Percentiles rank a stretch among this genome's conserved stretches.
These are phyloP conservation scores for Hymenoscyphus fructigenus DNA, from an alignment of 2,329 filamentous ascomycete genomes.

Conservation along the genomic window DNA sequence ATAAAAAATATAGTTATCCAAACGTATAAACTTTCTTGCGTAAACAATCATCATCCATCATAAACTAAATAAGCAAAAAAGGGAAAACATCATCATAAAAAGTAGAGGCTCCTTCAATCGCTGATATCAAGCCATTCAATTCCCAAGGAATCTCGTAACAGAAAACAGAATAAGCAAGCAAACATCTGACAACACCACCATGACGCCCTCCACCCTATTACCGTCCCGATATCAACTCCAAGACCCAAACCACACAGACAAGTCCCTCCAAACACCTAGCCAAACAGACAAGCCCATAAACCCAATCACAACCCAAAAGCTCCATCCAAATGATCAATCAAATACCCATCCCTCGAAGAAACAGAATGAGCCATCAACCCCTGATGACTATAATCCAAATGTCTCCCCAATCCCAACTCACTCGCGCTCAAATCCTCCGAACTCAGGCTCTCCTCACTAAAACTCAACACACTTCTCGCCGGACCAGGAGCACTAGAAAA, in stretches of 20 bases:
- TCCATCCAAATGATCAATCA: constrained; percentile 40
- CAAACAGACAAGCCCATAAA: not conserved
- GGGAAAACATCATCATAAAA: too few species aligned
- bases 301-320: constrained; percentile 40
- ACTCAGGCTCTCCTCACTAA: constrained; percentile 58
- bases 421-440: constrained; percentile 43
- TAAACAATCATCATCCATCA: too few species aligned
- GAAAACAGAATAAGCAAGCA: too few species aligned
- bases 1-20: too few species aligned
- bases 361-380: constrained; percentile 18
- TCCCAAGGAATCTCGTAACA: not conserved
- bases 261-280: not conserved
- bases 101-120: too few species aligned
- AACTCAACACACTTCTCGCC: constrained; percentile 56
- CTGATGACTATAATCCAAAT: constrained; percentile 23
- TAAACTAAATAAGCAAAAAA: too few species aligned
- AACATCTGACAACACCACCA: not conserved
- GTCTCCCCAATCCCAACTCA: constrained; percentile 27
- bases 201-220: not conserved
- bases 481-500: constrained; percentile 31
- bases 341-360: constrained; percentile 19
- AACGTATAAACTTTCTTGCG: too few species aligned
- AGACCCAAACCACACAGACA: not conserved
- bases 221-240: not conserved
- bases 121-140: not conserved